phyloP scores from a whole-genome alignment of 305 asterid species.

The Solanum hybrid region DNA sequence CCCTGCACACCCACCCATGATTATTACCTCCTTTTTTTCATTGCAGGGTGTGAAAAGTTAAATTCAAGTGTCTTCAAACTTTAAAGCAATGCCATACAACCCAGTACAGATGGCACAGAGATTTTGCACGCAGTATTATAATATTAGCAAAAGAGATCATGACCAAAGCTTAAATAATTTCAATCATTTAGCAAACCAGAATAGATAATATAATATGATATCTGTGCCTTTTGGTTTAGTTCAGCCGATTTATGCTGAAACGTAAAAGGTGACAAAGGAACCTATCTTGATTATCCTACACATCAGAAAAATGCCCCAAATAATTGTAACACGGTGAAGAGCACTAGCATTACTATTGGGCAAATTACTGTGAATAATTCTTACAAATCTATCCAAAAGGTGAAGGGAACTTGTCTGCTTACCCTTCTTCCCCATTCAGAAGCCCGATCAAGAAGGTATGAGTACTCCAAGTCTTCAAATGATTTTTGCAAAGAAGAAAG shows the following conservation, averaged over 20 bases:
- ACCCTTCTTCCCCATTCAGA: conserved; percentile 86
- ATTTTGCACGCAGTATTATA: not conserved
- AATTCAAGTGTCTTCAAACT: not conserved
- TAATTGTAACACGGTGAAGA: not conserved
- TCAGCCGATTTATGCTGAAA: not conserved
- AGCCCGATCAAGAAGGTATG: conserved; percentile 89
- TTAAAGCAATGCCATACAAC: not conserved
- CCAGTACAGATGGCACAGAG: not conserved
- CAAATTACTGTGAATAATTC: not conserved
- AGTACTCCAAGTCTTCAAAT: conserved; percentile 88
- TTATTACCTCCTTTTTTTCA: not conserved
- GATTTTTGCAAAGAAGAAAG: conserved; percentile 94
- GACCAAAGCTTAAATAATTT: not conserved
- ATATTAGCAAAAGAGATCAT: not conserved
- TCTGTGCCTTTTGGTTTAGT: not conserved
- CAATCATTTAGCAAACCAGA: not conserved
- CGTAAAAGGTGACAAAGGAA: not conserved
- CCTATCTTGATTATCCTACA: not conserved
- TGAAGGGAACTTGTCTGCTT: conserved; percentile 7
- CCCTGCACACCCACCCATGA: not conserved
- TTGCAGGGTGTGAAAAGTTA: not conserved
- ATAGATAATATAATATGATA: not conserved
- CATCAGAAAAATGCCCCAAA: not conserved
- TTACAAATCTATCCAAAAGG: conserved; percentile 3
- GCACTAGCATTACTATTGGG: not conserved